Evolutionary conservation across 805 yeast genomes (phyloP), one percentile per base, ranked within the genome.

Genomic region (Wickerhamomyces queroliae): DNA sequence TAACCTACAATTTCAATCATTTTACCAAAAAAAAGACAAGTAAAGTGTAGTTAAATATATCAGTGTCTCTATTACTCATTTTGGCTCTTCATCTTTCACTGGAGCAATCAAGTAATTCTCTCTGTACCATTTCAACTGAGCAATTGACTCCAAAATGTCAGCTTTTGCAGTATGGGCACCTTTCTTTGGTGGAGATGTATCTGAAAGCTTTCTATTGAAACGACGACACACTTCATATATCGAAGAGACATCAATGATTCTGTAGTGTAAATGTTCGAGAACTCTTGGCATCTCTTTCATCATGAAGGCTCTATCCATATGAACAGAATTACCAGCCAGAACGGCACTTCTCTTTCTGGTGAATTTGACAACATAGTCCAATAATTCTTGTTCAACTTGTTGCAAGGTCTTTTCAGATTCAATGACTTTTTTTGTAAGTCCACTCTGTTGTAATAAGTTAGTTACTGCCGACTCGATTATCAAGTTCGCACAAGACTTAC

Each of bases 301-400:
- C 83, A 93, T 73, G 61, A 91, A 93, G 37, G 83, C 70, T 42
- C 88, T 74, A 59, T 93, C 99, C 80, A 87, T 81, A 59, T 93
- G 97, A 16, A 93, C 80, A 0, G 95, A 75, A 50, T 91, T 93
- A 2, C 99, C 99, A 0, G 95, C 95, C 39, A 93, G 61, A 0
- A 93, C 63, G 2, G 89, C 97, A 2, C 77, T 66, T 10, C 66
- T 64, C 13, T 64, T 64, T 3, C 76, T 74, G 9, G 85, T 69
- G 49, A 69, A 75, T 46, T 65, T 66, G 48, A 69, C 56, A 37
- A 93, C 63, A 53, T 87, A 91, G 6, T 53, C 67, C 37, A 80
- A 57, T 37, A 93, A 62, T 46, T 84, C 91, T 0, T 51, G 41
- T 47, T 88, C 83, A 1, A 87, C 98, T 25, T 72, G 66, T 25